Evolutionary conservation across 768 basidiomycete genomes (phyloP), one percentile per base, ranked within the genome.

Genomic region (Calocybe cyanea): DNA sequence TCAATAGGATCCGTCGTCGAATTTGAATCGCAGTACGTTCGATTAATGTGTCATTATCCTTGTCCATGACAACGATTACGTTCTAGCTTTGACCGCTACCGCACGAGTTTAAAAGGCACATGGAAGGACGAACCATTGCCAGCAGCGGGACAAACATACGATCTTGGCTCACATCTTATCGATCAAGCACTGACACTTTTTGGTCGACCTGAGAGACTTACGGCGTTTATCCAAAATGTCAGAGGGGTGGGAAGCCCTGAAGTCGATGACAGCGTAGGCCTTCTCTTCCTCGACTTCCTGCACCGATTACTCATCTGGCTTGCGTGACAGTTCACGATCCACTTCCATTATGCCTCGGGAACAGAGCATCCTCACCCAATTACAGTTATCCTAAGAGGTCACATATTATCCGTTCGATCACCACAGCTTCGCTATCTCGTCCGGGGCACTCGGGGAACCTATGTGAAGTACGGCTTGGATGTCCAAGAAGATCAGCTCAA

Each of bases 401-500:
- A 83, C 45, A 80, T 80, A 48, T 72, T 92, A 23, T 88, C 87
- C 4, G 81, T 80, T 18, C 69, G 77, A 20, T 68, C 75, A 4
- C 72, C 68, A 1, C 92, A 92, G 61, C 63, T 84, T 18, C 81
- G 90, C 17, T 95, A 79, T 62, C 57, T 77, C 33, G 75, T 91
- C 49, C 81, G 84, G 43, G 88, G 89, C 33, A 80, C 80, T 18
- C 72, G 74, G 49, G 89, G 87, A 20, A 77, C 81, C 2, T 92
- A 76, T 64, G 69, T 75, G 47, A 93, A 95, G 63, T 77, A 73
- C 56, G 89, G 89, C 4, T 61, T 88, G 17, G 90, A 92, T 61
- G 66, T 80, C 2, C 90, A 93, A 59, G 91, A 92, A 64, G 80
- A 81, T 41, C 83, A 87, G 52, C 75, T 91, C 40, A 82, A 81